phyloP scores from a whole-genome alignment of 2,329 filamentous ascomycete species.

The Nakataea oryzae region DNA sequence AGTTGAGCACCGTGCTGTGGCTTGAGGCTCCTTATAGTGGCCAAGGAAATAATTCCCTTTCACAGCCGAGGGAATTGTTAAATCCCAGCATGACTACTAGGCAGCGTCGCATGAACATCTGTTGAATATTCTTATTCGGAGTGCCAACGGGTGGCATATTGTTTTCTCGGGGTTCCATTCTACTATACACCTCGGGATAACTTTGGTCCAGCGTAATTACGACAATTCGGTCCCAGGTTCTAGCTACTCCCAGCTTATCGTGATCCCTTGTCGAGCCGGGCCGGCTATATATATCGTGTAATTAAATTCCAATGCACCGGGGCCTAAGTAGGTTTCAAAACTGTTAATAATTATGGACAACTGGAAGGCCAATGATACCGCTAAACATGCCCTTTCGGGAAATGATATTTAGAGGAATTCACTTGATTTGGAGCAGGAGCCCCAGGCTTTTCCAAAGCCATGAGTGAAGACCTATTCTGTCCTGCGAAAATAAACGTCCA shows the following conservation, averaged over 20 bases:
- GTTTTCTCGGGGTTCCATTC: neutral
- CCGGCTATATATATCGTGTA: no score
- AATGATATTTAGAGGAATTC: no score
- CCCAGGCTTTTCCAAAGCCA: no score
- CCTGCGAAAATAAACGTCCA: no score
- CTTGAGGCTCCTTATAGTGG: neutral
- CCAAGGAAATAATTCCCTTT: neutral
- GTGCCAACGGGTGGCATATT: neutral
- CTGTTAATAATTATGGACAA: no score
- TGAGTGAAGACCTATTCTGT: no score
- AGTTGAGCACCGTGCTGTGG: neutral
- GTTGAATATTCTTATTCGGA: neutral
- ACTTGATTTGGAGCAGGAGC: no score
- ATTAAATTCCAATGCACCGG: no score
- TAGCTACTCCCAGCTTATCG: neutral
- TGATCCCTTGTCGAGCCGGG: no score
- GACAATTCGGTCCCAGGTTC: neutral
- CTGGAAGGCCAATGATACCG: no score
- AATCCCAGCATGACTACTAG: conserved; percentile 11
- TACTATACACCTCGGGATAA: neutral
- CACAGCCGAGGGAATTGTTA: neutral
- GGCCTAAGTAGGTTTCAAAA: no score
- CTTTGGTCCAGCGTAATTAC: neutral
- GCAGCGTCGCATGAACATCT: neutral
- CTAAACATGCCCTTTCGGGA: no score